phyloP scores from a whole-genome alignment of 2,329 filamentous ascomycete species.

The Chrysosphaeria jannelii region DNA sequence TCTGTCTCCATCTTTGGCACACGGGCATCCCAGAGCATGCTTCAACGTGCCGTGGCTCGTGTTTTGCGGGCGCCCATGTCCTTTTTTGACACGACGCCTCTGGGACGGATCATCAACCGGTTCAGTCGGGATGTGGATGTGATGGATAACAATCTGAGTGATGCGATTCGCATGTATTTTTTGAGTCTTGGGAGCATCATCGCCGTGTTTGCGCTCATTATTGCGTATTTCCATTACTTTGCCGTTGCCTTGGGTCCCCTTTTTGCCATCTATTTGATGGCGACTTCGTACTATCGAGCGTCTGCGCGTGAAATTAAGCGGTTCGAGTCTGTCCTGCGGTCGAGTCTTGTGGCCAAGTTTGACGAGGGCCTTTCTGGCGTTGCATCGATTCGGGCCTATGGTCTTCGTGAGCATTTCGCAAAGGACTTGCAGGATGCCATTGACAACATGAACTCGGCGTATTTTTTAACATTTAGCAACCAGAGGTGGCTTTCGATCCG shows the following conservation, averaged over 20 bases:
- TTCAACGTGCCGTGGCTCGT: conserved; percentile 47
- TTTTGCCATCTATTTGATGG: conserved; percentile 48
- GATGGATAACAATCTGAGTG: conserved; percentile 78
- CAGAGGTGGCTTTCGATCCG: conserved; percentile 77
- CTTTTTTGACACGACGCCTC: conserved; percentile 89
- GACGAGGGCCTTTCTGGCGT: conserved; percentile 63
- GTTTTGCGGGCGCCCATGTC: conserved; percentile 51
- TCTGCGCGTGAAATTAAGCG: conserved; percentile 88
- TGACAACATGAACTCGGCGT: conserved; percentile 79
- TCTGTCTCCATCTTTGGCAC: conserved; percentile 54
- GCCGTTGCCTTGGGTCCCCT: conserved; percentile 30
- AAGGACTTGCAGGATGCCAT: conserved; percentile 38
- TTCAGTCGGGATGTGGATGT: conserved; percentile 89
- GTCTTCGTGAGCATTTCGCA: conserved; percentile 46
- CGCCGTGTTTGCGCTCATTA: conserved; percentile 66
- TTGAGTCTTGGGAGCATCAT: conserved; percentile 58
- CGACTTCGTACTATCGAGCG: conserved; percentile 63
- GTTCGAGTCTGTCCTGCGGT: conserved; percentile 69
- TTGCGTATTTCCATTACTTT: conserved; percentile 87
- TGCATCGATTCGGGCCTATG: conserved; percentile 70
- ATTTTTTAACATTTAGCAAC: conserved; percentile 85
- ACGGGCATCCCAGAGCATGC: conserved; percentile 50
- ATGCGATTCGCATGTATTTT: conserved; percentile 79
- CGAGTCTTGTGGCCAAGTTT: conserved; percentile 70
- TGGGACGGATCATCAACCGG: conserved; percentile 84